phyloP scores from a whole-genome alignment of 2,329 filamentous ascomycete genomes.

The Cordyceps pruinosa region DNA sequence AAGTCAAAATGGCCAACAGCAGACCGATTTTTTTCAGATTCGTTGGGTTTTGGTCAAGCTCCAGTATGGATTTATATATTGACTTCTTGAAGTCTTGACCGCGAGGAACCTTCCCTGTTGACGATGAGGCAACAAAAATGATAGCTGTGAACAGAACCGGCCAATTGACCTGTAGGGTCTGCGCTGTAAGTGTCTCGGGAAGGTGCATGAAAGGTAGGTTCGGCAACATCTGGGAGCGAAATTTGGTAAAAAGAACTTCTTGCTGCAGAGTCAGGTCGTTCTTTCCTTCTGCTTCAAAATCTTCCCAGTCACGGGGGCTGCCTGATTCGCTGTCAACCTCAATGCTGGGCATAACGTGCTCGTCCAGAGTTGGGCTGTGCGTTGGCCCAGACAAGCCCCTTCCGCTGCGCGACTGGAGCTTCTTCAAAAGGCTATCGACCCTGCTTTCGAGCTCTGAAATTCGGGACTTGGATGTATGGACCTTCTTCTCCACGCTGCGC shows the following conservation, averaged over 20 bases:
- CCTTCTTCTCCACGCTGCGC: neutral
- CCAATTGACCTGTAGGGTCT: neutral
- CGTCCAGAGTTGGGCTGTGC: neutral
- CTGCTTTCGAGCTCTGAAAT: conserved; percentile 2
- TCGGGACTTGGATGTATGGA: neutral
- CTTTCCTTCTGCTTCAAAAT: neutral
- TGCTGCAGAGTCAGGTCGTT: too few relatives aligned
- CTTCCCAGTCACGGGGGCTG: neutral
- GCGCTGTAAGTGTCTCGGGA: neutral
- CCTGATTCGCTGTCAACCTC: neutral
- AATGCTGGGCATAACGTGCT: neutral
- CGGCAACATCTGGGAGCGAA: neutral
- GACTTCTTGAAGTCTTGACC: neutral
- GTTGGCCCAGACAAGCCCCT: neutral
- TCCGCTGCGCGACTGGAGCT: neutral
- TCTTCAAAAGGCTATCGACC: neutral
- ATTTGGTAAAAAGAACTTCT: neutral
- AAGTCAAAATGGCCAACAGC: neutral
- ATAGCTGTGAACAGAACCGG: neutral
- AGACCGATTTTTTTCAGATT: neutral
- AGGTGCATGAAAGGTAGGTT: neutral
- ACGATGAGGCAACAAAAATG: neutral
- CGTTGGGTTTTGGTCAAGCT: neutral
- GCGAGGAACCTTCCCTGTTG: neutral
- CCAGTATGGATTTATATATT: neutral